A percentile compares a stretch with the other conserved stretches of the same genome.
Evolutionary conservation across 257 asterid genomes (phyloP).

Genomic region (Cordia subcordata): DNA sequence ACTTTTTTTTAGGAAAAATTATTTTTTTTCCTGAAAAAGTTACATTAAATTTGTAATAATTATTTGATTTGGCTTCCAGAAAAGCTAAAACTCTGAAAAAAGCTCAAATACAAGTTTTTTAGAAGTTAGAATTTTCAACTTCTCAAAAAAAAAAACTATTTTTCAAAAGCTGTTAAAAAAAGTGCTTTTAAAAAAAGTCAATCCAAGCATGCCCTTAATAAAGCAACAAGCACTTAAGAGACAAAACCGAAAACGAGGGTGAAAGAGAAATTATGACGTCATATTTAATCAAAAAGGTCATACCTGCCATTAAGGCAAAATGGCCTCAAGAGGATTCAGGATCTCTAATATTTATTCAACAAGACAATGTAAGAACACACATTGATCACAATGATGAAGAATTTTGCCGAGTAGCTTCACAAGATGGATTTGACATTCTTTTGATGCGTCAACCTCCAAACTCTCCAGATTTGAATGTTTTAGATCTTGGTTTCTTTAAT

Average conservation of each 20-base stretch:
- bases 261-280: background rate
- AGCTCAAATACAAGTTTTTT: too few relatives aligned
- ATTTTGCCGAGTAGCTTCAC: background rate
- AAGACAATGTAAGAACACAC: conserved; percentile 15
- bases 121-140: too few relatives aligned
- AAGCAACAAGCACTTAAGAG: too few relatives aligned
- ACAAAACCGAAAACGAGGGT: background rate
- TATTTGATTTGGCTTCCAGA: too few relatives aligned
- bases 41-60: too few relatives aligned
- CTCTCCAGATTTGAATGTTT: background rate
- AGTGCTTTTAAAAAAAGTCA: too few relatives aligned
- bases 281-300: background rate
- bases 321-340: conserved; percentile 3
- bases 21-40: too few relatives aligned
- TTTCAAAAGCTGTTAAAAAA: too few relatives aligned
- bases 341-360: conserved; percentile 5
- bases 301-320: conserved; percentile 1
- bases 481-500: background rate
- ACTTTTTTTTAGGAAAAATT: too few relatives aligned
- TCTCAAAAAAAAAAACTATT: too few relatives aligned
- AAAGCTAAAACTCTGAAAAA: too few relatives aligned
- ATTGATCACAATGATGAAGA: background rate
- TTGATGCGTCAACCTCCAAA: conserved; percentile 1
- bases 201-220: too few relatives aligned
- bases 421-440: conserved; percentile 7